These are phyloP conservation scores for Xylariaceae sp. DNA, from an alignment of 2,329 filamentous ascomycete species.

Conservation along the genomic window DNA sequence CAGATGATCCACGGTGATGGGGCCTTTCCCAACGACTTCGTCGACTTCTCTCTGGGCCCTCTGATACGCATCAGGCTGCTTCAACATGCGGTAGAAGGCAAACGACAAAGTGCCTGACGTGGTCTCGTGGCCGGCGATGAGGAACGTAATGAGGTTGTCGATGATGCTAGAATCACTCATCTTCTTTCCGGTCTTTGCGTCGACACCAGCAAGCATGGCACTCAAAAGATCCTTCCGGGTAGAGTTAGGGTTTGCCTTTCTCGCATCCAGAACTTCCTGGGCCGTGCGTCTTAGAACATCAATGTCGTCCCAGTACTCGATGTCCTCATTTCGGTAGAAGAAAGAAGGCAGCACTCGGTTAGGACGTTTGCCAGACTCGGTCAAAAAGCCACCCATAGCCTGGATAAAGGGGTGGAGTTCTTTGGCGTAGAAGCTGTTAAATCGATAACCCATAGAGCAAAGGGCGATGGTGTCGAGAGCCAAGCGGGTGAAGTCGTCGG, in stretches of 20 bases:
- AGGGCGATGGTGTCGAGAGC: slow-evolving; percentile 68
- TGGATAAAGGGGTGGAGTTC: slow-evolving; percentile 64
- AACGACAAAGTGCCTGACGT: slow-evolving; percentile 63
- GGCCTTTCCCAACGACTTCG: slow-evolving; percentile 52
- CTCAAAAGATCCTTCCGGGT: slow-evolving; percentile 62
- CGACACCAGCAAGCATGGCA: slow-evolving; percentile 62
- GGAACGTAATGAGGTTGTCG: slow-evolving; percentile 67
- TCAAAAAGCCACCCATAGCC: slow-evolving; percentile 60
- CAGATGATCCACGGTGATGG: slow-evolving; percentile 56
- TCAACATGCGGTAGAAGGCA: slow-evolving; percentile 58
- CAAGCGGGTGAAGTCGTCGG: slow-evolving; percentile 40
- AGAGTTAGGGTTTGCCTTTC: slow-evolving; percentile 46
- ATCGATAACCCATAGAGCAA: slow-evolving; percentile 65
- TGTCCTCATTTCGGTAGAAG: slow-evolving; percentile 43
- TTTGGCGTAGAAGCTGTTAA: slow-evolving; percentile 69
- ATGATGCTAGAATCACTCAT: slow-evolving; percentile 58
- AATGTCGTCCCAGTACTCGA: slow-evolving; percentile 51
- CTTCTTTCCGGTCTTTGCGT: slow-evolving; percentile 61
- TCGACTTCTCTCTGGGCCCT: slow-evolving; percentile 66
- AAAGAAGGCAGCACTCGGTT: slow-evolving; percentile 44
- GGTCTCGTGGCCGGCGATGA: slow-evolving; percentile 68
- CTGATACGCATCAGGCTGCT: slow-evolving; percentile 52
- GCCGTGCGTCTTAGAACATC: slow-evolving; percentile 49
- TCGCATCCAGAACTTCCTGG: slow-evolving; percentile 53
- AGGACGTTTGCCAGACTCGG: slow-evolving; percentile 48